A percentile compares a stretch with the other conserved stretches of the same genome.
Evolutionary conservation across 2,329 filamentous ascomycete genomes (phyloP).

Genomic region (Fusarium robinianum): DNA sequence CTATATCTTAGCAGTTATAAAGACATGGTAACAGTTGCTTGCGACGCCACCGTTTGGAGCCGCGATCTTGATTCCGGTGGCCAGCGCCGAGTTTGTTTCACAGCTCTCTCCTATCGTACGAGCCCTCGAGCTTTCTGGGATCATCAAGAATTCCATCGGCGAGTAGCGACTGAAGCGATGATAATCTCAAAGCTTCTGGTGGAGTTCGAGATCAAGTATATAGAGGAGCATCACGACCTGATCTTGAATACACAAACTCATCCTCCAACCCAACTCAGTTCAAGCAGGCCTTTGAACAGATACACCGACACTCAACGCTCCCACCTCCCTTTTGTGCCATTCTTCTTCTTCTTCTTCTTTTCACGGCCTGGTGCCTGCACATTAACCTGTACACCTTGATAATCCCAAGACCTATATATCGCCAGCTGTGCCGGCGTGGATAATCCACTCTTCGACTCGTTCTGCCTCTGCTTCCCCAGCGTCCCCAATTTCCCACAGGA

Average conservation of each 20-base stretch:
- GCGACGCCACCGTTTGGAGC: conserved; percentile 17
- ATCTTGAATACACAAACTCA: neutral
- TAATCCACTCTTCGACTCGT: conserved; percentile 25
- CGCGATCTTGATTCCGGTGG: neutral
- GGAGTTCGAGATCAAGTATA: conserved; percentile 11
- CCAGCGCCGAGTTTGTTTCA: conserved; percentile 20
- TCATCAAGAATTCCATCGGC: conserved; percentile 10
- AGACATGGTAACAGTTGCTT: no score
- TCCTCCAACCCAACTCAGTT: conserved; percentile 17
- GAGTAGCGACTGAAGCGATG: neutral
- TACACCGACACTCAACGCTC: no score
- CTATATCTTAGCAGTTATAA: no score
- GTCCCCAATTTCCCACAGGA: conserved; percentile 24
- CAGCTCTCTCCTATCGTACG: conserved; percentile 22
- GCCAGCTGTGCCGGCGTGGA: conserved; percentile 28
- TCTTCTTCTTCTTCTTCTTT: conserved; percentile 5
- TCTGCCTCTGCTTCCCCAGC: conserved; percentile 26
- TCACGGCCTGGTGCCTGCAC: conserved; percentile 11
- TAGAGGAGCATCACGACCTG: conserved; percentile 12
- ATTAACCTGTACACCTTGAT: no score
- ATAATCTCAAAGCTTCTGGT: neutral
- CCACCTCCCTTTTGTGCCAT: conserved; percentile 1
- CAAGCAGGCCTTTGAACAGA: conserved; percentile 12
- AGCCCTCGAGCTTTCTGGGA: conserved; percentile 24
- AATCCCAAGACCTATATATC: no score